Percentiles rank a stretch among this genome's conserved stretches.
Conservation (phyloP, 306 rosid species). For the Luffa acutangula region DNA sequence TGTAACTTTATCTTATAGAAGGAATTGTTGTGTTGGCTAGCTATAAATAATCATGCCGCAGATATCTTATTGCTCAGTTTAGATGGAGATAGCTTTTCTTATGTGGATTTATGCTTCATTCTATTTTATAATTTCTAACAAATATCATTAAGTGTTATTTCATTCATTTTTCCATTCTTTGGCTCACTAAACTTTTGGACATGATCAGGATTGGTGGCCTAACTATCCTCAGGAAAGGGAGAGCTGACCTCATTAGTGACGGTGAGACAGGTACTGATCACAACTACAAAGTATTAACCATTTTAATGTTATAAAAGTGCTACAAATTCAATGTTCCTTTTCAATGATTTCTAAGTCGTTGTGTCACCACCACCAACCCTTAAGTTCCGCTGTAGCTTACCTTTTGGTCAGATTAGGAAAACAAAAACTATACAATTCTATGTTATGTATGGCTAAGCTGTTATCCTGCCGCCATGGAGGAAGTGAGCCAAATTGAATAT, state of each 20-base stretch:
- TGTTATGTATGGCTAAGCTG: not conserved
- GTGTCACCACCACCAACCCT: not conserved
- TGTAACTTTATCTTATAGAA: not conserved
- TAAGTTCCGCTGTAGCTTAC: not conserved
- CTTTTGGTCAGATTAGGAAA: not conserved
- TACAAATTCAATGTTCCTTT: not conserved
- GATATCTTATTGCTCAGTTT: not conserved
- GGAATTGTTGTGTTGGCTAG: not conserved
- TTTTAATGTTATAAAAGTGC: not conserved
- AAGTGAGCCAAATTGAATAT: not conserved
- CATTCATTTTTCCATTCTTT: not conserved
- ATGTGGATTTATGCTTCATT: not conserved
- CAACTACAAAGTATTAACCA: not conserved
- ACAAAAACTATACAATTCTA: not conserved
- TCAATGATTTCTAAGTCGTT: not conserved
- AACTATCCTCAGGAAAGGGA: conserved; percentile 74
- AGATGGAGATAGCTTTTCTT: not conserved
- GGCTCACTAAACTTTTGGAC: conserved; percentile 12
- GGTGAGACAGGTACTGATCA: conserved; percentile 56
- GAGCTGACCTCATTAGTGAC: conserved; percentile 65
- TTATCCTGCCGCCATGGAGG: not conserved
- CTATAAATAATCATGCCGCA: not conserved
- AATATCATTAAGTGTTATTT: not conserved
- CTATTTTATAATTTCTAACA: not conserved
- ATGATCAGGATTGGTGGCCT: conserved; percentile 76